phyloP scores from a whole-genome alignment of 2,329 filamentous ascomycete species.

The Fusarium pseudograminearum region DNA sequence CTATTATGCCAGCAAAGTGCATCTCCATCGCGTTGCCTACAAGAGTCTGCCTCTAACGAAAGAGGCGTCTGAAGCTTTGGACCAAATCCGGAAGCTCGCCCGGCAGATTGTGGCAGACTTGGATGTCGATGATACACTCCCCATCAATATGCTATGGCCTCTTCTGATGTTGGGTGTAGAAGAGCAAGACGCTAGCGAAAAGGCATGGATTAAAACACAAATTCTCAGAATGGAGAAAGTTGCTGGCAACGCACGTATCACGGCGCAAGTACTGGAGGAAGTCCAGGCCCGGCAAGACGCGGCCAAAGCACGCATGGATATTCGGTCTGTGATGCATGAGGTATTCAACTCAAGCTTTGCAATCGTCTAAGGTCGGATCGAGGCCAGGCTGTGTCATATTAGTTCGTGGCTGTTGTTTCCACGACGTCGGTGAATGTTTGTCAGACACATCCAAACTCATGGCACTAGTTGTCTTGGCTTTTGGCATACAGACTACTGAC shows the following conservation, averaged over 20 bases:
- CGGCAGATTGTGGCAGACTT: constrained; percentile 57
- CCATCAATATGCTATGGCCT: constrained; percentile 69
- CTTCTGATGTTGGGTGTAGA: constrained; percentile 67
- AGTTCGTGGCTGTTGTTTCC: not conserved
- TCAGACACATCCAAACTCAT: not conserved
- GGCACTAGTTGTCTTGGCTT: constrained; percentile 5
- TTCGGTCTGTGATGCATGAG: constrained; percentile 60
- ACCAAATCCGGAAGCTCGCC: constrained; percentile 62
- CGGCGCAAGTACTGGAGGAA: constrained; percentile 60
- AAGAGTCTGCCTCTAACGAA: constrained; percentile 64
- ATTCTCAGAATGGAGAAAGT: constrained; percentile 63
- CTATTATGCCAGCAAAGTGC: constrained; percentile 67
- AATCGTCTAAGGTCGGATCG: constrained; percentile 54
- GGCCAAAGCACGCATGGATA: constrained; percentile 56
- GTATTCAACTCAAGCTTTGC: constrained; percentile 66
- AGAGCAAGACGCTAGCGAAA: constrained; percentile 61
- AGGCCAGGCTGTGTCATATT: not conserved
- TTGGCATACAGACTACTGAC: constrained; percentile 1
- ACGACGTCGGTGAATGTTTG: not conserved
- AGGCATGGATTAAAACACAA: constrained; percentile 63
- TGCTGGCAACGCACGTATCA: constrained; percentile 58
- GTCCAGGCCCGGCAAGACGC: constrained; percentile 59
- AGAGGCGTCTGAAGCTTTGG: constrained; percentile 61
- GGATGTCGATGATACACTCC: constrained; percentile 59
- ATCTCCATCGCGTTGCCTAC: constrained; percentile 69